Conservation (phyloP, 371 early-diverging fungal species). For the Entomophthora muscae region DNA sequence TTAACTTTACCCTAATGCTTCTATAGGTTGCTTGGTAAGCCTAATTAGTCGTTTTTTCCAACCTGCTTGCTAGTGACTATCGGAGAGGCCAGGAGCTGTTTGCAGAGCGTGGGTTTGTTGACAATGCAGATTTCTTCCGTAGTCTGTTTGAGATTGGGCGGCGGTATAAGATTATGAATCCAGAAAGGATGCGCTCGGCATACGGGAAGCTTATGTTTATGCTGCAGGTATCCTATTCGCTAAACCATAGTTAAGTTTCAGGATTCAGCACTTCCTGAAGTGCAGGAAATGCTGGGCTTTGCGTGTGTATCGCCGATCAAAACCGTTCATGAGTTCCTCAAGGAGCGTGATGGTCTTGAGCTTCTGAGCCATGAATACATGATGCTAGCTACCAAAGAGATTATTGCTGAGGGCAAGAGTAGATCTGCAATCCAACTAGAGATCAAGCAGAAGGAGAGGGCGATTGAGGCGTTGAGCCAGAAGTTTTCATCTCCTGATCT, state of each 20-base stretch:
- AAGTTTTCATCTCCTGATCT: constrained; percentile 41
- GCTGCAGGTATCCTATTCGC: constrained; percentile 32
- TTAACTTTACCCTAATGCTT: constrained; percentile 24
- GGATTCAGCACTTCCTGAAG: constrained; percentile 77
- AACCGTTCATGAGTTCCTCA: constrained; percentile 64
- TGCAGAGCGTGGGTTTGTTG: constrained; percentile 58
- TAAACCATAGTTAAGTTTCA: constrained; percentile 13
- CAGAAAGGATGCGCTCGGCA: constrained; percentile 86
- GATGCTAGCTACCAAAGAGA: constrained; percentile 74
- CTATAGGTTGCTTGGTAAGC: constrained; percentile 8
- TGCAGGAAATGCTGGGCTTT: constrained; percentile 68
- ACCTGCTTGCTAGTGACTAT: constrained; percentile 69
- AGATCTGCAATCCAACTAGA: constrained; percentile 60
- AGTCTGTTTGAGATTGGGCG: constrained; percentile 89
- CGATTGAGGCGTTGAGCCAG: constrained; percentile 64
- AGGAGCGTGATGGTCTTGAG: constrained; percentile 35
- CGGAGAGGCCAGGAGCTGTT: constrained; percentile 76
- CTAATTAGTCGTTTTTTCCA: no score
- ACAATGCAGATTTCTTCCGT: constrained; percentile 79
- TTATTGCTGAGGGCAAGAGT: constrained; percentile 57
- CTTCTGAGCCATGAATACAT: constrained; percentile 67
- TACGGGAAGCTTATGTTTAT: constrained; percentile 92
- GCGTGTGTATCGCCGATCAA: constrained; percentile 61
- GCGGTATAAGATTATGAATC: constrained; percentile 94
- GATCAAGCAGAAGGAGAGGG: constrained; percentile 74